Conservation (phyloP, 2,329 filamentous ascomycete genomes). For the Botryotinia narcissicola region DNA sequence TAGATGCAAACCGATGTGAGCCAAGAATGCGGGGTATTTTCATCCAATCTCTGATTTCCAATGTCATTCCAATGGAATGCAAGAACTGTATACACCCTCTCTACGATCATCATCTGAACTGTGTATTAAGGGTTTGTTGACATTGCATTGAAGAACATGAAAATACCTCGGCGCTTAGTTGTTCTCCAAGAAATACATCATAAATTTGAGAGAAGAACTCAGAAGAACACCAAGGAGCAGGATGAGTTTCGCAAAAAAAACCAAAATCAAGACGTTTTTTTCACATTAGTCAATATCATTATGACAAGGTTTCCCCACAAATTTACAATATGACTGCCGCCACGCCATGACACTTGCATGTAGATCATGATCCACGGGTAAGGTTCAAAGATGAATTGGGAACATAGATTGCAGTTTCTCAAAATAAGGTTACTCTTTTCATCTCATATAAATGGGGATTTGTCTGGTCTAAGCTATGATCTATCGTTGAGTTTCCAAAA, state of each 20-base stretch:
- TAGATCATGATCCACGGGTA: background rate
- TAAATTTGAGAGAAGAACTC: background rate
- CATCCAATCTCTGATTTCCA: background rate
- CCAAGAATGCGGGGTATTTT: background rate
- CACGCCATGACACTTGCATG: background rate
- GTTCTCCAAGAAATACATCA: background rate
- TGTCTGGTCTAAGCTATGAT: background rate
- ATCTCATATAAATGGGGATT: background rate
- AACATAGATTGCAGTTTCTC: background rate
- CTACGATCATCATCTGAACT: background rate
- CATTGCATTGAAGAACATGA: background rate
- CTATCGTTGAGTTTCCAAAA: background rate
- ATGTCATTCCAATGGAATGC: background rate
- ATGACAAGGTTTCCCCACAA: conserved; percentile 3
- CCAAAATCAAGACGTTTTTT: background rate
- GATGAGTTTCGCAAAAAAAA: background rate
- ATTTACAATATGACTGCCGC: background rate
- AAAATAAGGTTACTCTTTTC: background rate
- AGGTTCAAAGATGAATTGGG: background rate
- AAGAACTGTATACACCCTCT: background rate
- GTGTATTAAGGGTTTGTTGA: background rate
- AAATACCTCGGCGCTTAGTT: background rate
- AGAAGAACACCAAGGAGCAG: background rate
- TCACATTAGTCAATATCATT: background rate
- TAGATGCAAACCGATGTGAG: background rate